Evolutionary conservation across 2,329 filamentous ascomycete species (phyloP).

Genomic region (Escovopsis weberi): DNA sequence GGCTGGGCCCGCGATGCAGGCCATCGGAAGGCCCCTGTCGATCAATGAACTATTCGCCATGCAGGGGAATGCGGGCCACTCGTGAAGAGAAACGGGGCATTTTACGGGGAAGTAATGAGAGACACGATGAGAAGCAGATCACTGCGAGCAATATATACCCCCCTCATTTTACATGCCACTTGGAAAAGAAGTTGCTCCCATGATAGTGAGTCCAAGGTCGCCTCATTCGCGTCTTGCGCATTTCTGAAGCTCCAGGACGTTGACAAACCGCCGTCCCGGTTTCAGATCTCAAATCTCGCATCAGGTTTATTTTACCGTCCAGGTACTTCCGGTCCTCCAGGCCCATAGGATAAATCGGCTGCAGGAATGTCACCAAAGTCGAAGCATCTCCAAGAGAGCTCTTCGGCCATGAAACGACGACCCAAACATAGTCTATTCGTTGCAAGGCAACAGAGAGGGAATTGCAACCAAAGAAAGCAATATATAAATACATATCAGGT

Average conservation of each 20-base stretch:
- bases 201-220: neutral
- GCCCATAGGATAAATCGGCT: neutral
- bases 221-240: neutral
- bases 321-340: too few relatives aligned
- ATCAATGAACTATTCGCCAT: conserved; percentile 30
- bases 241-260: too few relatives aligned
- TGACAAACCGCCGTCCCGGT: too few relatives aligned
- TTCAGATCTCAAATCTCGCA: too few relatives aligned
- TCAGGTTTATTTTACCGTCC: too few relatives aligned
- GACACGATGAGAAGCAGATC: neutral
- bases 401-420: neutral
- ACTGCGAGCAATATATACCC: too few relatives aligned
- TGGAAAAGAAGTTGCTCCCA: neutral
- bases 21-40: conserved; percentile 28
- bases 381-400: neutral
- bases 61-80: conserved; percentile 8
- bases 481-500: conserved; percentile 13
- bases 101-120: too few relatives aligned
- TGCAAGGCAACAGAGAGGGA: neutral
- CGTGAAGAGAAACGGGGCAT: neutral
- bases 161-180: neutral
- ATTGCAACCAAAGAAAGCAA: conserved; percentile 10
- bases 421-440: conserved; percentile 12
- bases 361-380: neutral
- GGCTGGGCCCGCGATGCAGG: conserved; percentile 28